phyloP scores from a whole-genome alignment of 2,329 filamentous ascomycete genomes.

The Talaromyces piceae region DNA sequence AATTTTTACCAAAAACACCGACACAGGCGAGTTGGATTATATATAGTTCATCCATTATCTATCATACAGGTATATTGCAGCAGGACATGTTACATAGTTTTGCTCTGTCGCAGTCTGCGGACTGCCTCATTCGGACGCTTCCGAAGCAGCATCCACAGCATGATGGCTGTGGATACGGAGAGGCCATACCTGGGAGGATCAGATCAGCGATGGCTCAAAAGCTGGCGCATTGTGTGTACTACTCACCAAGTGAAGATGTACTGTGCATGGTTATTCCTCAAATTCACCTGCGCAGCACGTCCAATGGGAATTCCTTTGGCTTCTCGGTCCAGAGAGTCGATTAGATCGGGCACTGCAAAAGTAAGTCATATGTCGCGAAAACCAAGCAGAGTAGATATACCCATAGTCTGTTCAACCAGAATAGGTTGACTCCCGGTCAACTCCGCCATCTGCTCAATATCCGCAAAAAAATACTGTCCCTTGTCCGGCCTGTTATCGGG shows the following conservation, averaged over 20 bases:
- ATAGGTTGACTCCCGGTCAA: conserved; percentile 76
- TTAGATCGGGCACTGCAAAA: conserved; percentile 63
- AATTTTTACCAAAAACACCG: neutral
- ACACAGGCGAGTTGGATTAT: neutral
- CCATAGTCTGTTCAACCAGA: conserved; percentile 94
- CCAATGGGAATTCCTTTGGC: conserved; percentile 83
- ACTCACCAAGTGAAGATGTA: conserved; percentile 98
- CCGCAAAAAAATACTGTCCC: conserved; percentile 89
- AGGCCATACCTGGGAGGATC: conserved; percentile 67
- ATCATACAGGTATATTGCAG: conserved; percentile 10
- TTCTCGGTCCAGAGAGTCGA: conserved; percentile 68
- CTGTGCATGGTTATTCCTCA: conserved; percentile 94
- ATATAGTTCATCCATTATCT: neutral
- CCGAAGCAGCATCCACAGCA: conserved; percentile 92
- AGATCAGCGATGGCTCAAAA: neutral
- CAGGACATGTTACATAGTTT: conserved; percentile 54
- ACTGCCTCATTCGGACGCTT: conserved; percentile 70
- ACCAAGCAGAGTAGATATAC: conserved; percentile 41
- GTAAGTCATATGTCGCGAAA: conserved; percentile 10
- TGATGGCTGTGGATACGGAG: conserved; percentile 76
- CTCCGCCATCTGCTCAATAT: conserved; percentile 83
- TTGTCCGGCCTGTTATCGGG: conserved; percentile 78
- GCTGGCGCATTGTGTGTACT: neutral
- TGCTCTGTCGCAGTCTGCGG: conserved; percentile 68
- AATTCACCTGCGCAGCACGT: conserved; percentile 76